Evolutionary conservation across 2,329 filamentous ascomycete species (phyloP).

Genomic region (Aspergillus felis): DNA sequence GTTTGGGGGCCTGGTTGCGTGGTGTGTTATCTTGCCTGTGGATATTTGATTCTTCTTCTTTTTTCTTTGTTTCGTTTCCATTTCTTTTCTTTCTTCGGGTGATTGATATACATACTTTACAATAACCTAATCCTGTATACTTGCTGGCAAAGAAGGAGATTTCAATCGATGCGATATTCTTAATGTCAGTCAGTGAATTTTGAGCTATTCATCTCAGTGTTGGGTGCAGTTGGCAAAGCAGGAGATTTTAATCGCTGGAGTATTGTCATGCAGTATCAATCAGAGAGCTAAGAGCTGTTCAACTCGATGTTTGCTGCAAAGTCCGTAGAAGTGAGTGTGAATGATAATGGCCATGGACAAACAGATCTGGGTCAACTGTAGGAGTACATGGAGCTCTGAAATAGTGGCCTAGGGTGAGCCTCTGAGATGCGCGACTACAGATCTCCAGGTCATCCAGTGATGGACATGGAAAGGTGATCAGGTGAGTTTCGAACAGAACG

Average conservation of each 20-base stretch:
- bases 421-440: neutral
- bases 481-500: neutral
- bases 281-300: neutral
- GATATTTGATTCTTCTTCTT: neutral
- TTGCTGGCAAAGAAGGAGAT: neutral
- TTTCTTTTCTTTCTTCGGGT: neutral
- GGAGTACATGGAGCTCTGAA: neutral
- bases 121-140: neutral
- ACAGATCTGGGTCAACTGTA: neutral
- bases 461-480: no score
- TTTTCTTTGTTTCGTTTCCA: neutral
- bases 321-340: neutral
- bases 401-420: no score
- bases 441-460: neutral
- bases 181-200: neutral
- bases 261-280: neutral
- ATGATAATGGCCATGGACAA: neutral
- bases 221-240: neutral
- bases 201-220: no score
- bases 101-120: neutral
- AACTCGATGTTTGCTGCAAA: neutral
- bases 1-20: neutral
- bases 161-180: neutral
- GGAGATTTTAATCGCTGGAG: neutral
- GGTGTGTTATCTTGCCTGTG: neutral